phyloP scores from a whole-genome alignment of 1,284 basidiomycete genomes.

The Golubevia sp. region DNA sequence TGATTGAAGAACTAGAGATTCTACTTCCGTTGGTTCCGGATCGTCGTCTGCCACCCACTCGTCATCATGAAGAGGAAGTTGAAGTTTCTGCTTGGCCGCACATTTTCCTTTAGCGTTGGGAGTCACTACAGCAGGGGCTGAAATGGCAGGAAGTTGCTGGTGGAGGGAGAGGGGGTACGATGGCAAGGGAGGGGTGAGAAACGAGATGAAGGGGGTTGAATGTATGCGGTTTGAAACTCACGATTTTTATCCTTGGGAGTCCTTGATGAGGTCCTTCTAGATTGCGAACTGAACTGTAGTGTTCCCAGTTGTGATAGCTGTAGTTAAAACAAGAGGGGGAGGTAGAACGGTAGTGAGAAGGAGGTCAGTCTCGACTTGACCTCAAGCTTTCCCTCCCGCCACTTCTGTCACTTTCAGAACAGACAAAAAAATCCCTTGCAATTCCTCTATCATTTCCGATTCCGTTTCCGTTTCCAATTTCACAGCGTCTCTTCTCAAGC shows the following conservation, averaged over 20 bases:
- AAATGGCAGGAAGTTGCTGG: slow-evolving; percentile 7
- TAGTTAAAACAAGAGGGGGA: background rate
- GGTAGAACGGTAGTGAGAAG: background rate
- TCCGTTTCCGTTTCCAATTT: background rate
- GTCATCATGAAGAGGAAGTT: slow-evolving; percentile 12
- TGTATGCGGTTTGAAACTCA: slow-evolving; percentile 6
- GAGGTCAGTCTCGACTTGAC: background rate
- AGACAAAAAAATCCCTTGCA: background rate
- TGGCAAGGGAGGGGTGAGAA: background rate
- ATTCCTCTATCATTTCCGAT: background rate
- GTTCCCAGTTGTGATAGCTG: slow-evolving; percentile 57
- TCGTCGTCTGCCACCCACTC: background rate
- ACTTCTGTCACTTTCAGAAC: background rate
- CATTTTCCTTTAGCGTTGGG: slow-evolving; percentile 4
- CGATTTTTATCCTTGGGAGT: slow-evolving; percentile 43
- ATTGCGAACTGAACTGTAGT: slow-evolving; percentile 54
- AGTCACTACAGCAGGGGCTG: background rate
- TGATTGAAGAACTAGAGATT: slow-evolving; percentile 9
- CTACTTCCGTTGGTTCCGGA: slow-evolving; percentile 7
- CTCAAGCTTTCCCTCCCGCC: background rate
- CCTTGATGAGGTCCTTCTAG: slow-evolving; percentile 50
- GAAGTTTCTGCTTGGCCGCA: background rate
- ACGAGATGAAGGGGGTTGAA: background rate
- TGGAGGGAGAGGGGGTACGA: background rate
- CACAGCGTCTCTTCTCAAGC: background rate